Evolutionary conservation across 2,329 filamentous ascomycete genomes (phyloP), one percentile per base, ranked within the genome.

Genomic region (Aspergillus puulaauensis): DNA sequence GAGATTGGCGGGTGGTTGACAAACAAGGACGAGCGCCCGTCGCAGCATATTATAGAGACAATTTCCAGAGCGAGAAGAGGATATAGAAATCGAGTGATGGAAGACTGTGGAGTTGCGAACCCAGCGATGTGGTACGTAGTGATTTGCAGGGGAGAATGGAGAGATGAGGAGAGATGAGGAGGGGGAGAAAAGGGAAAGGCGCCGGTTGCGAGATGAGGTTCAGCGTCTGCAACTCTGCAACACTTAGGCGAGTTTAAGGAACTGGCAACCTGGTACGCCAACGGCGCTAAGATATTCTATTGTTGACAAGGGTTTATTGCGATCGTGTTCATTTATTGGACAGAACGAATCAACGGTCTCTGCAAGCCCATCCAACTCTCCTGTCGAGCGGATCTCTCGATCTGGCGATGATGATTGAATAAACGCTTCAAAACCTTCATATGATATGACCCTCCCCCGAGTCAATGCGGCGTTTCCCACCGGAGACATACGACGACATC

Each of bases 51-150:
- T 56, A 59, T 59, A 49, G 53, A 39, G 17, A 45, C 5, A 35
- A 39, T 27, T 31, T 23, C 43, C 37, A 57, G 48, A 44, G 15
- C 33, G 48, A 52, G 27, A 51, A 54, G 41, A 19, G 37, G 23
- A 24, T 24, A 46, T 19, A 46, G 24, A 57, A 51, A 52, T 50
- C 33, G 40, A 52, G 6, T 48, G 48, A 43, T 47, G 46, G 44
- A 47, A 33, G 9, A 35, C 44, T 24, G 62, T 60, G 62, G 64
- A 66, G 66, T 62, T 56, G 61, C 57, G 59, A 67, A 62, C 61
- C 68, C 68, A 62, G 64, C 62, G 63, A 53, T 66, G 64, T 70
- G 68, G 70, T 69, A 31, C 27, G 27, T 31, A 70, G 68, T 69
- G 65, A 64, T 49, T 65, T 70, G 65, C 67, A 71, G 68, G 65